Evolutionary conservation across 176 grass and related monocot species (phyloP).

Genomic region (Lolium multiflorum): DNA sequence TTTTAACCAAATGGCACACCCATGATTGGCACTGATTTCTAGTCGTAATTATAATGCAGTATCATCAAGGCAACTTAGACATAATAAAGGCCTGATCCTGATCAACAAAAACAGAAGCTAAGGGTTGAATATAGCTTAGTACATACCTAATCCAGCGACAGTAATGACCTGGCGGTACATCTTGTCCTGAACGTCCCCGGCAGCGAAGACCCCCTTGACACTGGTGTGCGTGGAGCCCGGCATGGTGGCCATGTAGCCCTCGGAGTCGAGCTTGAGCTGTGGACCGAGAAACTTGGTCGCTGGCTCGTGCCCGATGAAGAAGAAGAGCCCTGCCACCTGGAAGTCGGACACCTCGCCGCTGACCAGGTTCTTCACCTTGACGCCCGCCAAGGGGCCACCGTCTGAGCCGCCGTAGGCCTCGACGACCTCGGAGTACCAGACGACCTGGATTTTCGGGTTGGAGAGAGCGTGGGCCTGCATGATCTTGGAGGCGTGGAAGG

Average conservation of each 20-base stretch:
- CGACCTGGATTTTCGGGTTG: too few relatives aligned
- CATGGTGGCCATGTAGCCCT: slow-evolving; percentile 76
- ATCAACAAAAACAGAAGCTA: too few relatives aligned
- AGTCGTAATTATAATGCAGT: background rate
- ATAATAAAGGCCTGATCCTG: too few relatives aligned
- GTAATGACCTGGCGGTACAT: too few relatives aligned
- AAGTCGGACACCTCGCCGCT: slow-evolving; percentile 57
- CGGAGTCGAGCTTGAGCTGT: slow-evolving; percentile 37
- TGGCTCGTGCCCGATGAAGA: slow-evolving; percentile 87
- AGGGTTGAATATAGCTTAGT: too few relatives aligned
- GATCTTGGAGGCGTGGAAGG: slow-evolving; percentile 85
- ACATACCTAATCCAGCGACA: too few relatives aligned
- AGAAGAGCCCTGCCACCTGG: slow-evolving; percentile 81
- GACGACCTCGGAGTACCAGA: slow-evolving; percentile 71
- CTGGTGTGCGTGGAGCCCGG: slow-evolving; percentile 79
- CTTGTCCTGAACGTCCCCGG: too few relatives aligned
- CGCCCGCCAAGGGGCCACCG: slow-evolving; percentile 55
- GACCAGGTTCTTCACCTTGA: slow-evolving; percentile 56
- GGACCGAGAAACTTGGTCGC: slow-evolving; percentile 89
- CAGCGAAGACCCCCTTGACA: slow-evolving; percentile 55
- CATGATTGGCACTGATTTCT: background rate
- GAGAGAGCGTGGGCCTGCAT: too few relatives aligned
- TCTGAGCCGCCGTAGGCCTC: slow-evolving; percentile 66
- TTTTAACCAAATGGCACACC: background rate
- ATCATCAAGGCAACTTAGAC: too few relatives aligned